A percentile compares a stretch with the other conserved stretches of the same genome.
These are phyloP conservation scores for Eucalyptus erythrocorys DNA, from an alignment of 345 rosid species.

Conservation along the genomic window DNA sequence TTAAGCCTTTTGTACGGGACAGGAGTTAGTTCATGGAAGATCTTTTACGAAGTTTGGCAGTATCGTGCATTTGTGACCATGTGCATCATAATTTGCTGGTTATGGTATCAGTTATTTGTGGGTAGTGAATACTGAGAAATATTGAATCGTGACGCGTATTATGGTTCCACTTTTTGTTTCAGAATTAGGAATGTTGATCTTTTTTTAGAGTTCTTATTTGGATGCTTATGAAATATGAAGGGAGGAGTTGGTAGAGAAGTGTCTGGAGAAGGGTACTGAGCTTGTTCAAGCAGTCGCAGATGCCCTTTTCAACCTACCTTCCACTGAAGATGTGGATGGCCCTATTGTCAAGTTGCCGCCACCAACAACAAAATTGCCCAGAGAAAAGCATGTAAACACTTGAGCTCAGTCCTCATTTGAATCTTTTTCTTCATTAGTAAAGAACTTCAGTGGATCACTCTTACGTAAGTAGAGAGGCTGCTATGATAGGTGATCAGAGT, in stretches of 20 bases:
- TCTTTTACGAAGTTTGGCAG: neutral
- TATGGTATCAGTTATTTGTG: neutral
- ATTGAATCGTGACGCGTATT: neutral
- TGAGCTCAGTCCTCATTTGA: neutral
- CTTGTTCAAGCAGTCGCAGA: slow-evolving; percentile 68
- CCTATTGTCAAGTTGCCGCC: slow-evolving; percentile 75
- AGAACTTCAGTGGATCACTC: neutral
- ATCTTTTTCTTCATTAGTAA: neutral
- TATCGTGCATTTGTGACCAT: neutral
- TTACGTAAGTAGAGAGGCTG: neutral
- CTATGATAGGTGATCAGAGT: neutral
- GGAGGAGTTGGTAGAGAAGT: slow-evolving; percentile 55
- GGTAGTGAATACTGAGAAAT: neutral
- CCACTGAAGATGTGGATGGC: slow-evolving; percentile 67
- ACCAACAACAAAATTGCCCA: slow-evolving; percentile 63
- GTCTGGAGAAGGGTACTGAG: slow-evolving; percentile 49
- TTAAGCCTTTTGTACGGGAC: neutral
- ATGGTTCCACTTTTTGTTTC: neutral
- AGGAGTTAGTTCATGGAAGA: neutral
- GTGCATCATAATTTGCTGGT: neutral
- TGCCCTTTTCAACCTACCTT: slow-evolving; percentile 58
- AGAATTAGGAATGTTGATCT: neutral
- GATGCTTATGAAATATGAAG: slow-evolving; percentile 6
- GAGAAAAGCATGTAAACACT: slow-evolving; percentile 69
- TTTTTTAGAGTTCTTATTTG: neutral